A percentile compares a stretch with the other conserved stretches of the same genome.
These are phyloP conservation scores for Corymbia maculata DNA, from an alignment of 345 rosid genomes.

Conservation along the genomic window DNA sequence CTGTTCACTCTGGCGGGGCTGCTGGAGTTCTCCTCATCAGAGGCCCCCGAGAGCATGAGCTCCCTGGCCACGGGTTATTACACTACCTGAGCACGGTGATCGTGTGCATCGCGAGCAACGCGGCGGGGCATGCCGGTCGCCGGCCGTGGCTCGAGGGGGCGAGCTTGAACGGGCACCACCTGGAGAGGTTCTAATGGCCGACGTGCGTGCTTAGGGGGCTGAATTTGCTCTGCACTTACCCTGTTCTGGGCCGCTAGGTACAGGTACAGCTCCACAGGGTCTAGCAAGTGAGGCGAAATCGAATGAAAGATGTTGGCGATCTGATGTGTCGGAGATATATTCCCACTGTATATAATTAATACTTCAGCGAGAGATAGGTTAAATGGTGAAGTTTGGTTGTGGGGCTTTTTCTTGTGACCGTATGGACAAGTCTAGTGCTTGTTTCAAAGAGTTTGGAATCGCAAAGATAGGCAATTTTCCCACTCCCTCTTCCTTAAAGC, in stretches of 20 bases:
- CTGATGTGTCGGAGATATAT: background rate
- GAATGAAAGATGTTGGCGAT: background rate
- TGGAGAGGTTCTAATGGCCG: conserved; percentile 25
- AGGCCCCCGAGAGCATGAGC: conserved; percentile 12
- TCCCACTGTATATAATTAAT: background rate
- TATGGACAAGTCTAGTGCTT: no score
- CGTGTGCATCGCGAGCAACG: conserved; percentile 10
- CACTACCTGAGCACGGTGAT: conserved; percentile 17
- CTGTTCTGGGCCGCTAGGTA: conserved; percentile 10
- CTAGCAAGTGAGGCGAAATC: background rate
- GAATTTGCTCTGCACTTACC: conserved; percentile 9
- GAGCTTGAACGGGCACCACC: conserved; percentile 11
- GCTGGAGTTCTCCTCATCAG: conserved; percentile 19
- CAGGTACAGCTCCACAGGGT: conserved; percentile 4
- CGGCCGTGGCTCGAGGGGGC: conserved; percentile 15
- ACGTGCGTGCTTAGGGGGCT: conserved; percentile 15
- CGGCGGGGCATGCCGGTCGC: background rate
- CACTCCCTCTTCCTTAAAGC: no score
- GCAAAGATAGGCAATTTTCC: no score
- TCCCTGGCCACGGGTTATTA: conserved; percentile 13
- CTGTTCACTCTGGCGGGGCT: conserved; percentile 12
- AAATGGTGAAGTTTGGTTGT: background rate
- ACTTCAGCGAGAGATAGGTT: background rate
- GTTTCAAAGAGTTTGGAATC: no score
- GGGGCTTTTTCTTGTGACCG: background rate